These are phyloP conservation scores for Chalara sp. DNA, from an alignment of 2,329 filamentous ascomycete species.

Conservation along the genomic window DNA sequence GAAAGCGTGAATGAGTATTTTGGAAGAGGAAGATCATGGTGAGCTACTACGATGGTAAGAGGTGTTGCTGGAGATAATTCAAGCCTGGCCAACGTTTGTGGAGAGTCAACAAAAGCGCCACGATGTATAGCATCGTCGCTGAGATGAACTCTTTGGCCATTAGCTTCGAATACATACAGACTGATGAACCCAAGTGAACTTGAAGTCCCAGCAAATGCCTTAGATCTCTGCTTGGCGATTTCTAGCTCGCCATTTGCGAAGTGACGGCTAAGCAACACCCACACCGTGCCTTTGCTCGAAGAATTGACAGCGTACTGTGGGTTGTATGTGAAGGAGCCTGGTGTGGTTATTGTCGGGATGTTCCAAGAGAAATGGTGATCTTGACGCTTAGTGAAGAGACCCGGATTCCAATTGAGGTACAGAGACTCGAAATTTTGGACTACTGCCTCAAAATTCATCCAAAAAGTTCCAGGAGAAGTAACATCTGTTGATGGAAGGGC, in stretches of 20 bases:
- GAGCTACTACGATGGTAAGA: constrained; percentile 63
- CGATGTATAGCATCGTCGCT: constrained; percentile 65
- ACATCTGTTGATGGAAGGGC: constrained; percentile 14
- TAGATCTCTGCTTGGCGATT: constrained; percentile 40
- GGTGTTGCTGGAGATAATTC: constrained; percentile 41
- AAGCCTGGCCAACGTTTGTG: constrained; percentile 79
- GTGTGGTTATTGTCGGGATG: constrained; percentile 39
- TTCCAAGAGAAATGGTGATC: constrained; percentile 90
- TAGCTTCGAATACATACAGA: constrained; percentile 69
- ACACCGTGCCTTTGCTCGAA: constrained; percentile 55
- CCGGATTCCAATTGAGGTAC: constrained; percentile 96
- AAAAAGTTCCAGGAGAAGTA: constrained; percentile 69
- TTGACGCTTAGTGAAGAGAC: constrained; percentile 71
- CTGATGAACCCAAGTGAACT: constrained; percentile 69
- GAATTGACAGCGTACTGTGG: constrained; percentile 67
- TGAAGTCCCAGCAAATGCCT: constrained; percentile 19
- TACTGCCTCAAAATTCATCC: constrained; percentile 85
- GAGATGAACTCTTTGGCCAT: constrained; percentile 66
- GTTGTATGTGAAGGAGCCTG: constrained; percentile 54
- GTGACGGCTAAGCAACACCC: constrained; percentile 82
- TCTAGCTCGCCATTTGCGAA: constrained; percentile 64
- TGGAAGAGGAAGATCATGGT: constrained; percentile 68
- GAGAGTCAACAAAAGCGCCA: constrained; percentile 87
- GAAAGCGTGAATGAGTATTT: constrained; percentile 83
- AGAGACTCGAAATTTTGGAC: constrained; percentile 91